phyloP scores from a whole-genome alignment of 441 rosid genomes.

The Gossypium davidsonii region DNA sequence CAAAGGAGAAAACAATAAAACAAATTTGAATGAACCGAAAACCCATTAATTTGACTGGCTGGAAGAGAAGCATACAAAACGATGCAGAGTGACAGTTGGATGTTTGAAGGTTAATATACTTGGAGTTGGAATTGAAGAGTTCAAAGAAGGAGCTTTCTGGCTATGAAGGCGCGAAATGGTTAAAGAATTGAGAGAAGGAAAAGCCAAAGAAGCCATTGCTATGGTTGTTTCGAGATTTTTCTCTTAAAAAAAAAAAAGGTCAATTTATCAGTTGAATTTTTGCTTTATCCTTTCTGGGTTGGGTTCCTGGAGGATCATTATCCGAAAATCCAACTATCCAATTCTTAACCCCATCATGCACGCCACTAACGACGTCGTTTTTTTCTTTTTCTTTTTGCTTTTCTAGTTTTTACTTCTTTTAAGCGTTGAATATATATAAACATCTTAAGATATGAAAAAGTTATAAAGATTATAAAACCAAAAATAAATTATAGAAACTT shows the following conservation, averaged over 20 bases:
- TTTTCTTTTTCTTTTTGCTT: neutral
- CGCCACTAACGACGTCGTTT: neutral
- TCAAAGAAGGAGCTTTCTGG: conserved; percentile 19
- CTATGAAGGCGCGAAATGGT: conserved; percentile 23
- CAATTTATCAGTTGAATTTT: neutral
- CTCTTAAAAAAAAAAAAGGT: neutral
- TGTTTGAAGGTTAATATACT: conserved; percentile 19
- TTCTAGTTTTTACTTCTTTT: neutral
- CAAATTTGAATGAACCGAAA: neutral
- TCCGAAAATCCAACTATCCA: conserved; percentile 1
- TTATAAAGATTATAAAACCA: too few relatives aligned
- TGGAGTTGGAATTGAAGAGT: conserved; percentile 24
- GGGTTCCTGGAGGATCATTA: neutral
- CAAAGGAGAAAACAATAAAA: neutral
- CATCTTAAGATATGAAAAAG: too few relatives aligned
- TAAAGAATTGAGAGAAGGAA: conserved; percentile 39
- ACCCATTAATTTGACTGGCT: conserved; percentile 11
- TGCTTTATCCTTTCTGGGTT: neutral
- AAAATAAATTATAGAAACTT: too few relatives aligned
- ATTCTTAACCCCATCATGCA: neutral
- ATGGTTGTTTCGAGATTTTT: neutral
- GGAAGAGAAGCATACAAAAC: conserved; percentile 32
- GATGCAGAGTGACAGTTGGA: conserved; percentile 18
- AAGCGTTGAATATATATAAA: neutral
- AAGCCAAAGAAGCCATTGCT: conserved; percentile 49